These are phyloP conservation scores for Picochlorum sp. DNA, from an alignment of 139 green algal genomes.

Conservation along the genomic window DNA sequence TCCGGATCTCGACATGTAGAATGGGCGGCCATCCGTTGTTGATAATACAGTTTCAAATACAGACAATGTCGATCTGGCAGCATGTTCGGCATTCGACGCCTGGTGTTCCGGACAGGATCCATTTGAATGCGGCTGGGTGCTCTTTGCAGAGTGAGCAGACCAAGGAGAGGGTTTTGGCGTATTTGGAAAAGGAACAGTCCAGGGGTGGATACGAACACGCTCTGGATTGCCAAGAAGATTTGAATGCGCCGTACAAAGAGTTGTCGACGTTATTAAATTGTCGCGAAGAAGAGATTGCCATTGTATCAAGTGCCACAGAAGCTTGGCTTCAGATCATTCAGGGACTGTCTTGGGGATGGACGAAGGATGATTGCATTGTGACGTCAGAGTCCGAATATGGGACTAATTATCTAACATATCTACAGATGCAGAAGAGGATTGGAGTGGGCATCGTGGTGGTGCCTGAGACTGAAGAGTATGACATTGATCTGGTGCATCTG, in stretches of 20 bases:
- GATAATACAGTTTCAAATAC: too few relatives aligned
- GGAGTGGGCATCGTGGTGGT: slow-evolving; percentile 41
- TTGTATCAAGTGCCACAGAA: slow-evolving; percentile 38
- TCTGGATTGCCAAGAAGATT: slow-evolving; percentile 1
- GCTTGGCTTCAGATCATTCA: slow-evolving; percentile 59
- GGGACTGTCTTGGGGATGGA: slow-evolving; percentile 37
- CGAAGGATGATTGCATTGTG: slow-evolving; percentile 43
- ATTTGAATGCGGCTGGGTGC: slow-evolving; percentile 43
- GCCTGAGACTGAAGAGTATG: slow-evolving; percentile 36
- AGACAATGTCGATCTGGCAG: too few relatives aligned
- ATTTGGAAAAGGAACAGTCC: slow-evolving; percentile 24
- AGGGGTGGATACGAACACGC: slow-evolving; percentile 33
- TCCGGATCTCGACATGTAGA: too few relatives aligned
- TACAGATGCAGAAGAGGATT: slow-evolving; percentile 43
- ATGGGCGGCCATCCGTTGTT: too few relatives aligned
- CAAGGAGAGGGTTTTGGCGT: slow-evolving; percentile 23
- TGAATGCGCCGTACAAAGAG: slow-evolving; percentile 37
- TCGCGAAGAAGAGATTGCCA: slow-evolving; percentile 36
- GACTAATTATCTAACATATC: slow-evolving; percentile 53
- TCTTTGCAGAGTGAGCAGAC: slow-evolving; percentile 24
- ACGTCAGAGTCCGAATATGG: slow-evolving; percentile 55
- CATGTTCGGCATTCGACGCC: background rate
- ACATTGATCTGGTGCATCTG: slow-evolving; percentile 35
- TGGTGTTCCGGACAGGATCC: background rate
- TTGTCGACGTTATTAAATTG: slow-evolving; percentile 52